Evolutionary conservation across 306 rosid genomes (phyloP), one percentile per base, ranked within the genome.

Genomic region (Leucaena leucocephala): DNA sequence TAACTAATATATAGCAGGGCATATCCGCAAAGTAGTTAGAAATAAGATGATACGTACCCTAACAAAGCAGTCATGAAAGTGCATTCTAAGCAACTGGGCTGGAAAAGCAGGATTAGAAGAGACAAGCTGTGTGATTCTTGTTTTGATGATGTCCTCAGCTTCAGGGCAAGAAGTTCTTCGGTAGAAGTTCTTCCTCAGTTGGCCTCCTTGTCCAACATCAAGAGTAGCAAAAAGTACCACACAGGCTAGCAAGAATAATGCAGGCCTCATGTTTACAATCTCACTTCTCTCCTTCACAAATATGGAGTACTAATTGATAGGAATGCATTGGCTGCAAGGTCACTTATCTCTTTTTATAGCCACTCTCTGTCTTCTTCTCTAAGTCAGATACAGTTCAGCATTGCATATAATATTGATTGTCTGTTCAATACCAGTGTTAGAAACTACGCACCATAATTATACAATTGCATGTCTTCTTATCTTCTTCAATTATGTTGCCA

Each of bases 11-110:
- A 27, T 27, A 49, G n/a, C 16, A 52, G 19, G 4, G 7, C 7
- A 15, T 15, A 17, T 49, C 0, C 6, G 1, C 4, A 1, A 44
- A 44, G 48, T 5, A 8, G 48, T 44, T 44, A 44, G 13, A 44
- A 44, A 8, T 8, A 8, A 9, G 8, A n/a, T 1, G 11, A 58
- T 8, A 35, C 19, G 16, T 81, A 88, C 91, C 89, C 88, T 85
- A 58, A 88, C 92, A 78, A 90, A 90, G 71, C 94, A 88, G 44
- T 90, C 92, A 65, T 90, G 92, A 80, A 90, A 90, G 72, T 90
- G 91, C 90, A 90, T 4, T 63, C 92, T 88, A 1, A 90, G 70
- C 44, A 90, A 81, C 81, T 77, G 81, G 55, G 92, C 90, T 2
- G 90, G 84, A 78, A 88, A 78, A 15, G 22, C 12, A 27, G 88